Conservation (phyloP, 305 asterid species). For the Solanum hybrid region DNA sequence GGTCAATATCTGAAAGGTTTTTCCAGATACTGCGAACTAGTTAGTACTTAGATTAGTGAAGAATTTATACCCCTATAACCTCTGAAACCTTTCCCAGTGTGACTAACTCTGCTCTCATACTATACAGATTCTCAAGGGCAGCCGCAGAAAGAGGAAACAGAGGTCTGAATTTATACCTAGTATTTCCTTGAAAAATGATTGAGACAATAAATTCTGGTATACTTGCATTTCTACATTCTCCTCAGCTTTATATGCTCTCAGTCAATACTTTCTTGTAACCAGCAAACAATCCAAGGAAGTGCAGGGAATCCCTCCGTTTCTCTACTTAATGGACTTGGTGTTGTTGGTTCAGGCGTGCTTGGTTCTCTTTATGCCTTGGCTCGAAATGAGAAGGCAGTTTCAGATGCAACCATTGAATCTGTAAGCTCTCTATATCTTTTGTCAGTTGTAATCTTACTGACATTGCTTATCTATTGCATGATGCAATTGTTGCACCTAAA, state of each 20-base stretch:
- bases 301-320: slow-evolving; percentile 34
- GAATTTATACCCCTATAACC: background rate
- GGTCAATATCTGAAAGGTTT: background rate
- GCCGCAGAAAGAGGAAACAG: slow-evolving; percentile 28
- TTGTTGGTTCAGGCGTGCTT: slow-evolving; percentile 61
- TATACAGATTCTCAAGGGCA: slow-evolving; percentile 36
- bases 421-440: slow-evolving; percentile 33
- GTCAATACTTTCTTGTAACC: slow-evolving; percentile 21
- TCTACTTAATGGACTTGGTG: slow-evolving; percentile 53
- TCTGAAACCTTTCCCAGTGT: slow-evolving; percentile 5
- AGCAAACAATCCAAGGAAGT: slow-evolving; percentile 32
- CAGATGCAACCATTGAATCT: slow-evolving; percentile 60
- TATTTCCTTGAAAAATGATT: slow-evolving; percentile 11
- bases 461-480: background rate
- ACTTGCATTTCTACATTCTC: slow-evolving; percentile 6
- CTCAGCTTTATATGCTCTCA: slow-evolving; percentile 19
- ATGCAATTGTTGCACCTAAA: background rate
- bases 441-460: background rate
- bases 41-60: background rate
- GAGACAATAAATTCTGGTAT: slow-evolving; percentile 7
- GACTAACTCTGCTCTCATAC: slow-evolving; percentile 1
- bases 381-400: slow-evolving; percentile 50
- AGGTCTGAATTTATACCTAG: slow-evolving; percentile 42
- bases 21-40: background rate
- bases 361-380: slow-evolving; percentile 65